Evolutionary conservation across 495 filamentous ascomycete genomes (phyloP).

Genomic region (Lasiosphaeriaceae sp.): DNA sequence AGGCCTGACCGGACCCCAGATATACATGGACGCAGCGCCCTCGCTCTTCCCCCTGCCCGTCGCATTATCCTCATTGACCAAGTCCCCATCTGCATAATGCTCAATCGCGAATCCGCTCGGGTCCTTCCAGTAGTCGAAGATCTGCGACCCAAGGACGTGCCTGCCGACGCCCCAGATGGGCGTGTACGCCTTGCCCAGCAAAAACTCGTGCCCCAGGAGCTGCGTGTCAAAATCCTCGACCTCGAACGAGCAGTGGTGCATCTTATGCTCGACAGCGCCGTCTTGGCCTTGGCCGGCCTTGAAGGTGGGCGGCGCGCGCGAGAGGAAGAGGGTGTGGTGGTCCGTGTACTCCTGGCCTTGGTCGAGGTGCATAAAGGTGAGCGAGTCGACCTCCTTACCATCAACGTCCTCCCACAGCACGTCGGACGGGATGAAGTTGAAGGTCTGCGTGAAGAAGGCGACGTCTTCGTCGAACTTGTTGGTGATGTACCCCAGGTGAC

Average conservation of each 20-base stretch:
- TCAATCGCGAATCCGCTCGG: slow-evolving; percentile 48
- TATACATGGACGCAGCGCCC: slow-evolving; percentile 15
- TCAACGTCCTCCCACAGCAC: slow-evolving; percentile 30
- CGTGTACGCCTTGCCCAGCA: slow-evolving; percentile 49
- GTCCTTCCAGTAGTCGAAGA: slow-evolving; percentile 61
- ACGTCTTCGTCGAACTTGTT: slow-evolving; percentile 43
- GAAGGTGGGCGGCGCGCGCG: neutral
- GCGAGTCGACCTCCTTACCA: slow-evolving; percentile 35
- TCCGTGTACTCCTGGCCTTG: slow-evolving; percentile 32
- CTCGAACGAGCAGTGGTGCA: slow-evolving; percentile 60
- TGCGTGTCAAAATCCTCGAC: slow-evolving; percentile 62
- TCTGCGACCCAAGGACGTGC: slow-evolving; percentile 51
- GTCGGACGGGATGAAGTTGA: slow-evolving; percentile 53
- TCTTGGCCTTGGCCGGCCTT: too few species aligned
- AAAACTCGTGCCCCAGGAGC: slow-evolving; percentile 57
- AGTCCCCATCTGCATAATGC: slow-evolving; percentile 56
- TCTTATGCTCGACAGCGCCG: slow-evolving; percentile 36
- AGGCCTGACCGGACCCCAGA: slow-evolving; percentile 27
- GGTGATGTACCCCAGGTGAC: slow-evolving; percentile 57
- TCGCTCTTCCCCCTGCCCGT: slow-evolving; percentile 18
- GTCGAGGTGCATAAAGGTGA: slow-evolving; percentile 28
- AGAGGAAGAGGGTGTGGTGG: slow-evolving; percentile 59
- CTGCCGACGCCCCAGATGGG: slow-evolving; percentile 60
- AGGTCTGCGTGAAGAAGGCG: slow-evolving; percentile 53
- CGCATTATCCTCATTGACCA: slow-evolving; percentile 52